These are phyloP conservation scores for Falciphora oryzae DNA, from an alignment of 2,329 filamentous ascomycete species.

Conservation along the genomic window DNA sequence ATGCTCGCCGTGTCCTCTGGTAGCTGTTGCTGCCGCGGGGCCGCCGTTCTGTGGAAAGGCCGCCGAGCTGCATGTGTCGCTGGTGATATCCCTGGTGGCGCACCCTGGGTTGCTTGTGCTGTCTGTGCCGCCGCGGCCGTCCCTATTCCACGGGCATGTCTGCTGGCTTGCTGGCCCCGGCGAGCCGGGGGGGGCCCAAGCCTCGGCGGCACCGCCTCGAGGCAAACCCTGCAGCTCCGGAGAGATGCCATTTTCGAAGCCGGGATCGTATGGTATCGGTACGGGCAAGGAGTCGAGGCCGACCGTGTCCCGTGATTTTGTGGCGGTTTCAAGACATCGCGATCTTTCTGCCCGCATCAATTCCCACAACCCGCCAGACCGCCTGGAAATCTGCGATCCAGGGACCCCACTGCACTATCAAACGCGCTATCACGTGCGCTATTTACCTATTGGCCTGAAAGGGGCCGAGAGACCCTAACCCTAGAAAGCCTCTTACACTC, in stretches of 20 bases:
- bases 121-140: neutral
- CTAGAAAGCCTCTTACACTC: neutral
- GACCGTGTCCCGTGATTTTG: neutral
- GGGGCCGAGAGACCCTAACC: neutral
- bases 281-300: neutral
- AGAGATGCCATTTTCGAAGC: conserved; percentile 2
- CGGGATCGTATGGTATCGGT: neutral
- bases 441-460: neutral
- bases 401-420: neutral
- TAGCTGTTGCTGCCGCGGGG: neutral
- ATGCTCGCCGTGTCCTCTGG: conserved; percentile 5
- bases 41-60: neutral
- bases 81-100: neutral
- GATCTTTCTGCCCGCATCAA: neutral
- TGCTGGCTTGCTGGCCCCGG: neutral
- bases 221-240: conserved; percentile 7
- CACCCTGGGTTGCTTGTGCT: neutral
- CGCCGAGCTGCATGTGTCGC: neutral
- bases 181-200: neutral
- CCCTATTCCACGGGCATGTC: neutral
- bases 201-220: conserved; percentile 5
- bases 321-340: neutral
- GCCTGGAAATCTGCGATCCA: neutral
- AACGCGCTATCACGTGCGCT: neutral
- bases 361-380: neutral